A percentile compares a stretch with the other conserved stretches of the same genome.
Conservation (phyloP, 352 stramenopile species). For the Phytopythium mirpurense region DNA sequence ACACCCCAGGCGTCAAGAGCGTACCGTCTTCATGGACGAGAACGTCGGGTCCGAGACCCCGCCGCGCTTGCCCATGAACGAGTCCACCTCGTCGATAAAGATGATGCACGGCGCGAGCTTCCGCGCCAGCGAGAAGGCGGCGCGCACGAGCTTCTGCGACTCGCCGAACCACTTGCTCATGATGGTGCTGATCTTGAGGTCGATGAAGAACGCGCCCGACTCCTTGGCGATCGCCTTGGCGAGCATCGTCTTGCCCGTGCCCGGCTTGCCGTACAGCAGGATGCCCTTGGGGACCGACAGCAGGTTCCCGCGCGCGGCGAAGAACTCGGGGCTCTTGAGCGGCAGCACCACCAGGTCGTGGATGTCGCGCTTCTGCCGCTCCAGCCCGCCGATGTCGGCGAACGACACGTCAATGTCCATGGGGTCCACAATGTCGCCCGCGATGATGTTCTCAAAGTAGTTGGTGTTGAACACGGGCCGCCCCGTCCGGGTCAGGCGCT, state of each 20-base stretch:
- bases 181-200: slow-evolving; percentile 87
- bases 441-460: slow-evolving; percentile 90
- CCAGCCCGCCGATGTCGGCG: slow-evolving; percentile 95
- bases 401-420: slow-evolving; percentile 91
- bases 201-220: slow-evolving; percentile 85
- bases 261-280: slow-evolving; percentile 75
- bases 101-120: slow-evolving; percentile 97
- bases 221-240: slow-evolving; percentile 96
- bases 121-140: slow-evolving; percentile 90
- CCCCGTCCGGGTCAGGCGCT: slow-evolving; percentile 54
- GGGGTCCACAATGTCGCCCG: slow-evolving; percentile 92
- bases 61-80: slow-evolving; percentile 87
- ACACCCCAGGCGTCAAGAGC: neutral
- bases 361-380: slow-evolving; percentile 95
- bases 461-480: slow-evolving; percentile 73
- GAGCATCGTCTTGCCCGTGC: slow-evolving; percentile 91
- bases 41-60: slow-evolving; percentile 76
- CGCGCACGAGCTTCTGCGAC: slow-evolving; percentile 92
- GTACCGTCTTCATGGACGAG: slow-evolving; percentile 85
- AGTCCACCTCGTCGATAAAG: slow-evolving; percentile 98
- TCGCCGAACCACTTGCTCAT: slow-evolving; percentile 91
- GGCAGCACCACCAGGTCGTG: slow-evolving; percentile 94
- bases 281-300: slow-evolving; percentile 86
- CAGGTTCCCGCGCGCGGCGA: slow-evolving; percentile 79
- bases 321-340: slow-evolving; percentile 90